Evolutionary conservation across 306 rosid species (phyloP).

Genomic region (Carpinus viminea): DNA sequence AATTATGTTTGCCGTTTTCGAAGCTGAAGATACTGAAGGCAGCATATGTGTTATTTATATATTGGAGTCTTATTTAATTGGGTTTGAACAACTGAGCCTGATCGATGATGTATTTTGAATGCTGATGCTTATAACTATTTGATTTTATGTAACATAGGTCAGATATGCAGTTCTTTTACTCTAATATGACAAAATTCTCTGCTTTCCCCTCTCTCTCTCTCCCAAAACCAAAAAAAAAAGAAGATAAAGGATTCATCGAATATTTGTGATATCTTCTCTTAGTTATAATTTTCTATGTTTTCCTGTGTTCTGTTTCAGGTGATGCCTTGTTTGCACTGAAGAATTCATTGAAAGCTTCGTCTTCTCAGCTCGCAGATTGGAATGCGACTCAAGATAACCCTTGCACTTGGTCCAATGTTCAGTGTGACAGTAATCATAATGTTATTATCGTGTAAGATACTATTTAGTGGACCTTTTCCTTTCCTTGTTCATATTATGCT

Average conservation of each 20-base stretch:
- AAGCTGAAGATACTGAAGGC: neutral
- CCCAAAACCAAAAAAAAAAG: too few relatives aligned
- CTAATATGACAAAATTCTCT: neutral
- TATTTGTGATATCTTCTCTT: neutral
- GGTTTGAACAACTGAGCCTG: neutral
- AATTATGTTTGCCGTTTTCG: slow-evolving; percentile 10
- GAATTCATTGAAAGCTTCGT: slow-evolving; percentile 59
- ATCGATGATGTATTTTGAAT: neutral
- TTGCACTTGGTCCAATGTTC: slow-evolving; percentile 89
- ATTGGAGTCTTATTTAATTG: neutral
- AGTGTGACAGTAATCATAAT: slow-evolving; percentile 48
- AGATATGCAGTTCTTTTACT: neutral
- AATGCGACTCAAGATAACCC: slow-evolving; percentile 84
- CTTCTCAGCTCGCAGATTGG: slow-evolving; percentile 80
- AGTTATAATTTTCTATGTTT: slow-evolving; percentile 4
- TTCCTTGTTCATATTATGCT: slow-evolving; percentile 18
- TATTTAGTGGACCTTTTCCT: slow-evolving; percentile 14
- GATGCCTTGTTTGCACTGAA: slow-evolving; percentile 75
- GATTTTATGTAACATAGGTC: neutral
- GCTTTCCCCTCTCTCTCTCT: neutral
- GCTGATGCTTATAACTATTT: neutral
- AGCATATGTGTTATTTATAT: too few relatives aligned
- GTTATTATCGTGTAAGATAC: slow-evolving; percentile 78
- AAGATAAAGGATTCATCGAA: neutral
- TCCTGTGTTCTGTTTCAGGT: slow-evolving; percentile 53